Evolutionary conservation across 768 basidiomycete species (phyloP).

Genomic region (Collybiopsis luxurians): DNA sequence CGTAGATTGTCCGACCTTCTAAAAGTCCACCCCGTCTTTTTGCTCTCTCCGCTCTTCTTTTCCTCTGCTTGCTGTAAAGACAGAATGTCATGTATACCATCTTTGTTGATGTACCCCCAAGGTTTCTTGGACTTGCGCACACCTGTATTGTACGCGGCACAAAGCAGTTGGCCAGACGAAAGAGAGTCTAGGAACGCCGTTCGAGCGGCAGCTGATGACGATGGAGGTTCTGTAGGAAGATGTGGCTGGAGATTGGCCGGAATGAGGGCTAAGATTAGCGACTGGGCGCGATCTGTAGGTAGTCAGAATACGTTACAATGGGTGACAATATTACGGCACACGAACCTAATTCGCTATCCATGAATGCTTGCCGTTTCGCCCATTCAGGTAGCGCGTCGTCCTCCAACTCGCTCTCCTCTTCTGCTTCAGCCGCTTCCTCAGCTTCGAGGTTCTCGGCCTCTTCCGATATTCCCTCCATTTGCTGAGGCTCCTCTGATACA

Average conservation of each 20-base stretch:
- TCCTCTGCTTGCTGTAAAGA: constrained; percentile 54
- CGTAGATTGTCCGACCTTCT: constrained; percentile 82
- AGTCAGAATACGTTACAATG: constrained; percentile 3
- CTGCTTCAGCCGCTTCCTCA: constrained; percentile 15
- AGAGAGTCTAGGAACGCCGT: constrained; percentile 50
- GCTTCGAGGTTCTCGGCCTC: constrained; percentile 12
- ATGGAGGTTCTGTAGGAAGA: constrained; percentile 17
- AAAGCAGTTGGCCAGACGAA: constrained; percentile 79
- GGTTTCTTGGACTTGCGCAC: constrained; percentile 79
- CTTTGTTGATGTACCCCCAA: constrained; percentile 83
- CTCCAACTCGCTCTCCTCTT: constrained; percentile 43
- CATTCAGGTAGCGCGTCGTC: constrained; percentile 77
- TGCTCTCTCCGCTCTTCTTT: constrained; percentile 26
- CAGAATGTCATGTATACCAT: constrained; percentile 78
- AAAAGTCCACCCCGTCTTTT: constrained; percentile 78
- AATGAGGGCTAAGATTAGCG: constrained; percentile 57
- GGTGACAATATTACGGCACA: constrained; percentile 10
- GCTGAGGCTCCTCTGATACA: constrained; percentile 56
- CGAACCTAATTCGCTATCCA: constrained; percentile 58
- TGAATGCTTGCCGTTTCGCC: constrained; percentile 63
- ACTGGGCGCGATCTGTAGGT: constrained; percentile 57
- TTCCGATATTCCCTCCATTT: constrained; percentile 45
- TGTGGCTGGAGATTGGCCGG: constrained; percentile 50
- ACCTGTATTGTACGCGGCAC: constrained; percentile 75
- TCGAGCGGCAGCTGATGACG: constrained; percentile 26